phyloP scores from a whole-genome alignment of 108 stramenopile species.

The Aureococcus anophagefferens region DNA sequence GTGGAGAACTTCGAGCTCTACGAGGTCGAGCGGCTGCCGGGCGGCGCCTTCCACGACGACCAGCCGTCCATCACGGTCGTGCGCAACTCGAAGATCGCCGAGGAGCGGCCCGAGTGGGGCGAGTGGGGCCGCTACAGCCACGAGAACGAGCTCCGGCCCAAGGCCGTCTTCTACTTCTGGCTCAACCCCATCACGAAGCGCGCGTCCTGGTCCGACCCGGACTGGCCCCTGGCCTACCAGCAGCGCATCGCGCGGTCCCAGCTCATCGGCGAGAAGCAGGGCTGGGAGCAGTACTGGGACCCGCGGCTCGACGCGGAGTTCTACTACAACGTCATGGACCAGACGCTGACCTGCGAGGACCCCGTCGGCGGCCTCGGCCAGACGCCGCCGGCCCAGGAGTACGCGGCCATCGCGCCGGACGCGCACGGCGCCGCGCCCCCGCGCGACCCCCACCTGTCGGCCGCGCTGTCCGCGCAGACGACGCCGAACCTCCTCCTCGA shows the following conservation, averaged over 20 bases:
- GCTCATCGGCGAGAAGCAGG: constrained; percentile 8
- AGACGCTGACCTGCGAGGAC: too few relatives aligned
- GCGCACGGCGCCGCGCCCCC: too few relatives aligned
- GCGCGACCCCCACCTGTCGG: too few relatives aligned
- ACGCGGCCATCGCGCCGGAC: too few relatives aligned
- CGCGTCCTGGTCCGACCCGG: neutral
- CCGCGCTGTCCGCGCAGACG: too few relatives aligned
- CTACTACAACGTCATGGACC: constrained; percentile 1
- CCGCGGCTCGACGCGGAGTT: neutral
- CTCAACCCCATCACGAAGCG: neutral
- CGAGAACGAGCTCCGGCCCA: neutral
- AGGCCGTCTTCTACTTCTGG: neutral
- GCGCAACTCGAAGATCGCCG: constrained; percentile 22
- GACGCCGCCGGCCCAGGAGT: too few relatives aligned
- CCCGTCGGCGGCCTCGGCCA: too few relatives aligned
- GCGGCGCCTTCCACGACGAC: constrained; percentile 26
- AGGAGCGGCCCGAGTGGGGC: constrained; percentile 34
- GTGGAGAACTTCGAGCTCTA: constrained; percentile 41
- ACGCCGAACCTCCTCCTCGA: too few relatives aligned
- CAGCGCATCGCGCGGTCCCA: constrained; percentile 7
- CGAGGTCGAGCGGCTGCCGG: constrained; percentile 38
- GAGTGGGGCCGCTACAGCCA: constrained; percentile 40
- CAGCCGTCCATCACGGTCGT: constrained; percentile 34
- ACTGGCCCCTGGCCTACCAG: neutral
- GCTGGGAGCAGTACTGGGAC: constrained; percentile 7